A percentile compares a stretch with the other conserved stretches of the same genome.
phyloP scores from a whole-genome alignment of 305 asterid species.

The Solanum hybrid region DNA sequence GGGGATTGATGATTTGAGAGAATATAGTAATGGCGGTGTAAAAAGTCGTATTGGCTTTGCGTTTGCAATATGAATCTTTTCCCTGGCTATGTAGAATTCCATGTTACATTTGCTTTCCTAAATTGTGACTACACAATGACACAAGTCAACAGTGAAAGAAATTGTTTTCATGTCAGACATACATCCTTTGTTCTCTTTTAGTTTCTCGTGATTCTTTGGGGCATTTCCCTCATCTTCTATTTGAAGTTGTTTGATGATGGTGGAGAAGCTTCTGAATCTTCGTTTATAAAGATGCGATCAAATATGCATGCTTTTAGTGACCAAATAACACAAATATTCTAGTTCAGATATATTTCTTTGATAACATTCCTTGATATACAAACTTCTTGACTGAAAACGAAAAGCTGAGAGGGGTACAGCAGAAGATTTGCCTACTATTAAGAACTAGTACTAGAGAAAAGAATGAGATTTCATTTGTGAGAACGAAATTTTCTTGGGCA shows the following conservation, averaged over 20 bases:
- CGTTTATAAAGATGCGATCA: neutral
- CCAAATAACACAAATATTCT: neutral
- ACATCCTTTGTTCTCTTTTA: neutral
- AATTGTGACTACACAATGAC: neutral
- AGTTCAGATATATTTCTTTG: neutral
- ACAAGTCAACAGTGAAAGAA: neutral
- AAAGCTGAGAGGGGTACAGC: neutral
- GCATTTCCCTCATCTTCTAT: neutral
- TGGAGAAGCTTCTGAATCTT: neutral
- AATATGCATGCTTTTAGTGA: neutral
- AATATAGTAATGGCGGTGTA: neutral
- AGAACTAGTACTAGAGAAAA: neutral
- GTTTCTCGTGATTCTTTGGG: neutral
- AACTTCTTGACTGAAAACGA: neutral
- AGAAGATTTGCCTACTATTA: neutral
- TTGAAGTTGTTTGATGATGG: neutral
- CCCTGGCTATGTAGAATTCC: neutral
- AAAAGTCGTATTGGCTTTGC: neutral
- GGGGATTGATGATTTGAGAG: neutral
- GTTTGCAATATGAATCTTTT: neutral
- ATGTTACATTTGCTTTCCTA: neutral
- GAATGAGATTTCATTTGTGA: neutral
- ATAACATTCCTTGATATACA: neutral
- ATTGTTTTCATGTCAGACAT: neutral
- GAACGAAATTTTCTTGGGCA: neutral